Evolutionary conservation across 2,329 filamentous ascomycete species (phyloP), one percentile per base, ranked within the genome.

Genomic region (Grosmannia penicillata): DNA sequence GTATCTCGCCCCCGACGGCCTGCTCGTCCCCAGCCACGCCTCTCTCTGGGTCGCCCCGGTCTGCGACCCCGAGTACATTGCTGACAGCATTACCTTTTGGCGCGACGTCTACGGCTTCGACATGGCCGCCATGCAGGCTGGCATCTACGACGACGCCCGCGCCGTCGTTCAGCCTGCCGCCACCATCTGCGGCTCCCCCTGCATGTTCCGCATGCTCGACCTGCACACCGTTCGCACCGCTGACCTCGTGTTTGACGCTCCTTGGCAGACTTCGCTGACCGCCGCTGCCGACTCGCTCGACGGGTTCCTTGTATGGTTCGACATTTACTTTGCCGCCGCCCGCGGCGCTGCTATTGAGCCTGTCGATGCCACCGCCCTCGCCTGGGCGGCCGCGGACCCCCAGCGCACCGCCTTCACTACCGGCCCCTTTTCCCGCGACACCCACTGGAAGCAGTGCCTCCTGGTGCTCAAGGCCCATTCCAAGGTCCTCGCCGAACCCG

Each of bases 21-120:
- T 95, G 37, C 77, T 96, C 63, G 81, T 91, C 3, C 89, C 89
- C 6, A 87, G 82, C 44, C 82, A 93, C 54, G 78, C 81, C 43
- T 86, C 78, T 24, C 71, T 96, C 48, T 82, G 82, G 57, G 66
- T 93, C 38, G 85, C 86, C 0, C 86, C 89, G 9, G 68, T 89
- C 22, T 70, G 78, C 11, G 85, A 93, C 54, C 63, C 72, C 0
- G 82, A 85, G 38, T 89, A 84, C 54, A 66, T 91, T 39, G 66
- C 73, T 15, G 83, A 91, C 40, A 78, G 82, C 56, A 71, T 91
- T 45, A 65, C 74, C 17, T 95, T 89, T 64, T 96, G 89, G 89
- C 72, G 80, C 46, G 76, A 91, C 50, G 82, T 96, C 6, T 95
- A 96, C 57, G 89, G 87, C 36, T 96, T 96, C 59, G 78, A 93